These are phyloP conservation scores for Echites panduratus DNA, from an alignment of 257 asterid species.

Conservation along the genomic window DNA sequence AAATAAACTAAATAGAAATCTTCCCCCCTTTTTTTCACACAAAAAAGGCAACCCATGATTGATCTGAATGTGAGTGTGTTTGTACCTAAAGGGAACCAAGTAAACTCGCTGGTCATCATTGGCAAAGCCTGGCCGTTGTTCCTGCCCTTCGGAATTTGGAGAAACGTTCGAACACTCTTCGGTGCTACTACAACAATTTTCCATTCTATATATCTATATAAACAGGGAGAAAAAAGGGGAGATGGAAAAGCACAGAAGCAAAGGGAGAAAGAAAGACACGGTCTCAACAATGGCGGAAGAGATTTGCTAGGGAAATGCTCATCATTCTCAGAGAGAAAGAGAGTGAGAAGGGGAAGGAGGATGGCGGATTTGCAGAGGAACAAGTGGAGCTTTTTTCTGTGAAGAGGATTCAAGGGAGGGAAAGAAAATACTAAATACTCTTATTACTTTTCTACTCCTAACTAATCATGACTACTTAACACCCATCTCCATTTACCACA, in stretches of 20 bases:
- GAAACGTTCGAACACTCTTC: conserved; percentile 33
- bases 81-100: conserved; percentile 82
- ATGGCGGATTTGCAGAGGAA: conserved; percentile 62
- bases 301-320: conserved; percentile 49
- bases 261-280: conserved; percentile 30
- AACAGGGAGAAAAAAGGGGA: conserved; percentile 21
- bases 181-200: conserved; percentile 15
- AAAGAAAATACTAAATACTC: conserved; percentile 4
- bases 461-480: not conserved
- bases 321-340: conserved; percentile 27
- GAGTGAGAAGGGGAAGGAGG: conserved; percentile 25
- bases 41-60: not conserved
- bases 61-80: not conserved
- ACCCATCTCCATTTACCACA: not conserved
- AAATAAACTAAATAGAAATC: no score
- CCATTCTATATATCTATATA: conserved; percentile 14
- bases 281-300: conserved; percentile 65
- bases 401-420: conserved; percentile 17
- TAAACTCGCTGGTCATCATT: conserved; percentile 73
- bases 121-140: conserved; percentile 32
- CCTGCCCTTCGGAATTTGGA: conserved; percentile 24
- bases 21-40: not conserved
- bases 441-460: not conserved
- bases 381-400: conserved; percentile 29
- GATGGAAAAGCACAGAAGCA: not conserved